Conservation (phyloP, 2,329 filamentous ascomycete genomes). For the Akanthomyces lecanii region DNA sequence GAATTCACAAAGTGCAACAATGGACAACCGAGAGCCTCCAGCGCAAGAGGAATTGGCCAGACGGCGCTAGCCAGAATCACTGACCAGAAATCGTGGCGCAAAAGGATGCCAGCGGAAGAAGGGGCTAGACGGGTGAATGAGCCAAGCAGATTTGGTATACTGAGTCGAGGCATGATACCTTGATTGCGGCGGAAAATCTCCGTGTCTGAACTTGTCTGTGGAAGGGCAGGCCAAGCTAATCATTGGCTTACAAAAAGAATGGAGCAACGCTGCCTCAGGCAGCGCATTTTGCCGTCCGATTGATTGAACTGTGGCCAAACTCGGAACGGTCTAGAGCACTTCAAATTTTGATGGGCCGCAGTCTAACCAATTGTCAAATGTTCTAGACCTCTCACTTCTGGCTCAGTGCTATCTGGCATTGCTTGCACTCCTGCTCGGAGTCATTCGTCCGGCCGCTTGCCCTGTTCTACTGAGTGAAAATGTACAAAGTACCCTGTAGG, state of each 20-base stretch:
- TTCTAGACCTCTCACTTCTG: background rate
- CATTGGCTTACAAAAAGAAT: background rate
- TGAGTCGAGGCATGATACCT: too few relatives aligned
- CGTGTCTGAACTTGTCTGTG: too few relatives aligned
- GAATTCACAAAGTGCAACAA: too few relatives aligned
- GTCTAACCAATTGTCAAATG: background rate
- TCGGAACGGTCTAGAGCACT: constrained; percentile 13
- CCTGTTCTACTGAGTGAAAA: background rate
- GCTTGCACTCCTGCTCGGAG: background rate
- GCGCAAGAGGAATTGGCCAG: too few relatives aligned
- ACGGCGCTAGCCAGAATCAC: too few relatives aligned
- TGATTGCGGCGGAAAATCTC: too few relatives aligned
- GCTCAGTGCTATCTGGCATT: background rate
- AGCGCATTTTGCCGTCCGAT: background rate
- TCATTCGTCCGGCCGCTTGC: background rate
- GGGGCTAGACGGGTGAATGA: too few relatives aligned
- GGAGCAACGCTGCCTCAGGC: background rate
- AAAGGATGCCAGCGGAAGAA: too few relatives aligned
- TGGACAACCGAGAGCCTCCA: too few relatives aligned
- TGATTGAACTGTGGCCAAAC: constrained; percentile 4
- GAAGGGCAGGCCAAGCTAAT: background rate
- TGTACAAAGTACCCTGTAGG: too few relatives aligned
- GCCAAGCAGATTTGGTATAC: too few relatives aligned
- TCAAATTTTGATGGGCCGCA: constrained; percentile 7
- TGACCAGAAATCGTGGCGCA: too few relatives aligned